Evolutionary conservation across 2,329 filamentous ascomycete species (phyloP).

Genomic region (Botrytis cinerea): DNA sequence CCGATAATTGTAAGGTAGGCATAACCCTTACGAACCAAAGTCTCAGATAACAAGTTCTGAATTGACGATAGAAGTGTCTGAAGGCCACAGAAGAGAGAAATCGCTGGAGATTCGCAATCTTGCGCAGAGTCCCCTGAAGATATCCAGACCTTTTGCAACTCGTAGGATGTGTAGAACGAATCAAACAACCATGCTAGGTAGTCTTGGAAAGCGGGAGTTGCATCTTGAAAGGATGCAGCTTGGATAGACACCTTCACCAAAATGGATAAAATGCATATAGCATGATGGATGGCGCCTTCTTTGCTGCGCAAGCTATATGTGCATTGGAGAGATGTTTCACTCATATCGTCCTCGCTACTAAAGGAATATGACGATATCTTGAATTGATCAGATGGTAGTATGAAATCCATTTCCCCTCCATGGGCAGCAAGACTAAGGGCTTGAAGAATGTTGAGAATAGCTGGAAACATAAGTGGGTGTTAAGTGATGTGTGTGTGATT

Average conservation of each 20-base stretch:
- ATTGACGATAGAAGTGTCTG: constrained; percentile 34
- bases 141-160: constrained; percentile 33
- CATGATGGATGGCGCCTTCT: constrained; percentile 36
- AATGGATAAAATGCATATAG: constrained; percentile 36
- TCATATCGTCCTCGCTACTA: constrained; percentile 11
- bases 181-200: constrained; percentile 42
- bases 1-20: constrained; percentile 36
- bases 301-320: constrained; percentile 36
- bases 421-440: constrained; percentile 28
- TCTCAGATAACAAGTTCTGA: constrained; percentile 27
- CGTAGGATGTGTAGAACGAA: constrained; percentile 34
- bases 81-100: constrained; percentile 31
- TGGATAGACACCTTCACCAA: constrained; percentile 37
- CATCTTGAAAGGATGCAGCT: constrained; percentile 34
- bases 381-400: constrained; percentile 32
- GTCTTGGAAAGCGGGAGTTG: constrained; percentile 40
- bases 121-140: constrained; percentile 13
- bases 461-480: constrained; percentile 28
- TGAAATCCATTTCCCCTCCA: constrained; percentile 26
- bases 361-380: constrained; percentile 27
- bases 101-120: constrained; percentile 26
- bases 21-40: constrained; percentile 41
- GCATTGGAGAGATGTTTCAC: constrained; percentile 25
- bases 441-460: constrained; percentile 35
- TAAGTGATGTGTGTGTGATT: neutral